A percentile compares a stretch with the other conserved stretches of the same genome.
These are phyloP conservation scores for Cenococcum geophilum DNA, from an alignment of 495 filamentous ascomycete genomes.

Conservation along the genomic window DNA sequence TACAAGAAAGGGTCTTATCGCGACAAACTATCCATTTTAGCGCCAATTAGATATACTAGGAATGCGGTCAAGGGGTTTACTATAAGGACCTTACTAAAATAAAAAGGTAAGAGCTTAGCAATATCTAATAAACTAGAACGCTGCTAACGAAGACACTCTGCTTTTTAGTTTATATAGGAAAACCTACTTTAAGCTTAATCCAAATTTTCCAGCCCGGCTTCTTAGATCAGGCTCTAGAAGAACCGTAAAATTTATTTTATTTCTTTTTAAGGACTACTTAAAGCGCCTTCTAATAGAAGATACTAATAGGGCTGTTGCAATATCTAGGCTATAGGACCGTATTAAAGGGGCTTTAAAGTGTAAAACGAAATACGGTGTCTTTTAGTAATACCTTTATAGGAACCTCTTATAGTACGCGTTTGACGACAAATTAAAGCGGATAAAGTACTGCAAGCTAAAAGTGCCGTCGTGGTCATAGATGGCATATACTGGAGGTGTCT, in stretches of 20 bases:
- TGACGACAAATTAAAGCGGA: slow-evolving; percentile 6
- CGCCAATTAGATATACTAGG: too few relatives aligned
- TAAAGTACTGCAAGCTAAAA: neutral
- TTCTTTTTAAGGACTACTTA: too few relatives aligned
- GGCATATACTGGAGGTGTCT: slow-evolving; percentile 1
- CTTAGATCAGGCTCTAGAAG: neutral
- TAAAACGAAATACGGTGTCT: too few relatives aligned
- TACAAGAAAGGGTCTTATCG: too few relatives aligned
- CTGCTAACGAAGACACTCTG: neutral
- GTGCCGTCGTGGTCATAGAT: slow-evolving; percentile 12
- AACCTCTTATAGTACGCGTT: slow-evolving; percentile 11
- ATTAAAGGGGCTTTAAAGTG: too few relatives aligned
- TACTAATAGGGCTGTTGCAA: slow-evolving; percentile 13
- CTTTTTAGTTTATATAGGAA: neutral
- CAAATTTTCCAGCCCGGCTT: slow-evolving; percentile 14
- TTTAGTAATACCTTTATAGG: slow-evolving; percentile 9
- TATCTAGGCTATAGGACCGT: slow-evolving; percentile 14
- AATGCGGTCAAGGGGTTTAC: slow-evolving; percentile 4
- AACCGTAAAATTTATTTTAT: too few relatives aligned
- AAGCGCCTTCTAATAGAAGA: slow-evolving; percentile 3
- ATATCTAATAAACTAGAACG: neutral
- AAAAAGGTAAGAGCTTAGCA: too few relatives aligned
- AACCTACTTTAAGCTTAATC: slow-evolving; percentile 12
- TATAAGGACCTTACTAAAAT: neutral
- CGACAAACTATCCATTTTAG: too few relatives aligned